A percentile compares a stretch with the other conserved stretches of the same genome.
These are phyloP conservation scores for Lathyrus sativus DNA, from an alignment of 306 rosid species.

Conservation along the genomic window DNA sequence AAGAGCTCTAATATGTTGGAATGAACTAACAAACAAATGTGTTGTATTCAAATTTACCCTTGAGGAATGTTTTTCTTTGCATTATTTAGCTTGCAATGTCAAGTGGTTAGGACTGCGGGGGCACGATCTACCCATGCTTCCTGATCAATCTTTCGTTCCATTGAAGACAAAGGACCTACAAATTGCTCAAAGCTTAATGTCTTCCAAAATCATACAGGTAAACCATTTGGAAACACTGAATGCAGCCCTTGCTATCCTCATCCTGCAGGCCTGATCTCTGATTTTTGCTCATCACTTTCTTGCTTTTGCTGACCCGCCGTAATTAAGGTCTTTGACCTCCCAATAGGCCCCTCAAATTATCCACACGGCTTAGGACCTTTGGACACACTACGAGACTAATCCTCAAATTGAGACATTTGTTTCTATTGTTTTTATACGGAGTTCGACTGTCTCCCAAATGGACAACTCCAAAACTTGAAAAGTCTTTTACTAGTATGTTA, in stretches of 20 bases:
- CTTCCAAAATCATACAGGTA: conserved; percentile 75
- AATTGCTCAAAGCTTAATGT: conserved; percentile 79
- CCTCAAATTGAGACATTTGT: background rate
- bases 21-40: background rate
- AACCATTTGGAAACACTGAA: conserved; percentile 6
- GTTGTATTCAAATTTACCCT: conserved; percentile 13
- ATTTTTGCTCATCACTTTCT: conserved; percentile 12
- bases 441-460: background rate
- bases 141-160: conserved; percentile 64
- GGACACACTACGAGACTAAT: background rate
- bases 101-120: conserved; percentile 86
- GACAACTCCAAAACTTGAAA: background rate
- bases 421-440: background rate
- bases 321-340: background rate
- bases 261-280: conserved; percentile 14
- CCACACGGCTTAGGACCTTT: background rate
- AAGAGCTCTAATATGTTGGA: conserved; percentile 17
- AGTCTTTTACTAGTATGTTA: background rate
- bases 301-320: background rate
- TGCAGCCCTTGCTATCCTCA: background rate
- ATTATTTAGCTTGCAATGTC: conserved; percentile 75
- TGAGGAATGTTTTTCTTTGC: conserved; percentile 10
- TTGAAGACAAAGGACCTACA: conserved; percentile 73
- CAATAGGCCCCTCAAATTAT: background rate
- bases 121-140: conserved; percentile 61